Percentiles rank a stretch among this genome's conserved stretches.
These are phyloP conservation scores for Monosporascus sp. DNA, from an alignment of 2,329 filamentous ascomycete genomes.

Conservation along the genomic window DNA sequence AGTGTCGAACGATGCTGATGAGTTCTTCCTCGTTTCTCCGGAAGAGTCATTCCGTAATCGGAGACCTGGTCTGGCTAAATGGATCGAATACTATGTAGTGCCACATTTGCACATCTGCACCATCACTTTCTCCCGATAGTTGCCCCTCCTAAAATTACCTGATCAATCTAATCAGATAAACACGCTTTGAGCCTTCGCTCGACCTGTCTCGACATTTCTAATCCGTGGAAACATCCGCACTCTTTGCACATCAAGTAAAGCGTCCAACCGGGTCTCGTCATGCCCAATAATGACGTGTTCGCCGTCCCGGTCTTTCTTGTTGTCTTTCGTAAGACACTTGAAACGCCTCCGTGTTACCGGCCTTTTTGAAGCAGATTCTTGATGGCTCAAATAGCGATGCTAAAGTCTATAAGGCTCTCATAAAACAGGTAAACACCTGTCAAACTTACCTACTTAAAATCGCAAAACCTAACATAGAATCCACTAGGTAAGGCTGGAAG, in stretches of 20 bases:
- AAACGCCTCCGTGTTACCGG: slow-evolving; percentile 82
- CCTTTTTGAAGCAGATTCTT: slow-evolving; percentile 79
- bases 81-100: not conserved
- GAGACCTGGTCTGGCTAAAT: not conserved
- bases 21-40: too few relatives aligned
- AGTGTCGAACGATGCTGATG: too few relatives aligned
- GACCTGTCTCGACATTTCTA: not conserved
- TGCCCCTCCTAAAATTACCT: slow-evolving; percentile 11
- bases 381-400: slow-evolving; percentile 56
- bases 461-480: not conserved
- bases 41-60: too few relatives aligned
- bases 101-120: not conserved
- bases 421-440: slow-evolving; percentile 47
- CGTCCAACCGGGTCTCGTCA: slow-evolving; percentile 6
- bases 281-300: slow-evolving; percentile 22
- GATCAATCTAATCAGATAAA: slow-evolving; percentile 17
- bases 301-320: slow-evolving; percentile 67
- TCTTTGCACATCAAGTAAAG: not conserved
- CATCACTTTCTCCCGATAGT: not conserved
- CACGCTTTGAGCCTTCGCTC: not conserved
- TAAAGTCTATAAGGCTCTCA: slow-evolving; percentile 59
- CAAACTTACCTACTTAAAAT: not conserved
- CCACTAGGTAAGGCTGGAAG: slow-evolving; percentile 61
- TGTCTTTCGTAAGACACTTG: slow-evolving; percentile 82
- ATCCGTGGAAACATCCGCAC: too few relatives aligned